phyloP scores from a whole-genome alignment of 2,329 filamentous ascomycete genomes.

The Xylaria sp. region DNA sequence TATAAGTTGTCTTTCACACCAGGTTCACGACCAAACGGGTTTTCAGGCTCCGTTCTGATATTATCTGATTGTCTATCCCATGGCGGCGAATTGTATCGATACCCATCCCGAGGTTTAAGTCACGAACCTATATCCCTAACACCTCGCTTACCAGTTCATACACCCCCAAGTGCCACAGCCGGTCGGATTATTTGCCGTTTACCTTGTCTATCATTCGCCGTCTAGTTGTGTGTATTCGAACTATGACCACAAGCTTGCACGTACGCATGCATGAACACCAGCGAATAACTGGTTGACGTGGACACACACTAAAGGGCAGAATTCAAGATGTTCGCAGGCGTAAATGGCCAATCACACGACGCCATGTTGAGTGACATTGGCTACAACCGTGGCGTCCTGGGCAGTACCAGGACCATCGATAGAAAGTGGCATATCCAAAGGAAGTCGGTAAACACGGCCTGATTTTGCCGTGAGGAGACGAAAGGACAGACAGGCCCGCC shows the following conservation, averaged over 20 bases:
- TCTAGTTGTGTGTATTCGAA: conserved; percentile 3
- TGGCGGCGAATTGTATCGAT: not conserved
- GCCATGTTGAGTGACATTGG: conserved; percentile 32
- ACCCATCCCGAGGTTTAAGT: not conserved
- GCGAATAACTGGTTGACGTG: conserved; percentile 20
- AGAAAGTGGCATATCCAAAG: not conserved
- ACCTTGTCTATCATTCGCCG: conserved; percentile 2
- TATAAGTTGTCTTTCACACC: not conserved
- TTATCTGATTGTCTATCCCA: not conserved
- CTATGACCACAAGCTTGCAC: conserved; percentile 23
- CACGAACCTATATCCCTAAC: conserved; percentile 4
- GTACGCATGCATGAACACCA: conserved; percentile 20
- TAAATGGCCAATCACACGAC: conserved; percentile 18
- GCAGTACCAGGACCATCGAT: not conserved
- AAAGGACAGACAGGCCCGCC: not conserved
- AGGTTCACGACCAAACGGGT: conserved; percentile 15
- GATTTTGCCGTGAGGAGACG: not conserved
- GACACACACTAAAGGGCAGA: conserved; percentile 16
- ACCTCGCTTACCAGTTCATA: conserved; percentile 21
- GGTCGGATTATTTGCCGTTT: conserved; percentile 12
- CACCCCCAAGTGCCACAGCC: conserved; percentile 9
- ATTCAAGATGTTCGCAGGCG: conserved; percentile 11
- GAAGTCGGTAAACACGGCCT: conserved; percentile 2
- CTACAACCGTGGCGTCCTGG: conserved; percentile 32
- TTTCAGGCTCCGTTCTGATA: conserved; percentile 21